Base-by-base conservation (phyloP, 2,329 filamentous ascomycete genomes). In the Davidsoniella eucalypti region DNA sequence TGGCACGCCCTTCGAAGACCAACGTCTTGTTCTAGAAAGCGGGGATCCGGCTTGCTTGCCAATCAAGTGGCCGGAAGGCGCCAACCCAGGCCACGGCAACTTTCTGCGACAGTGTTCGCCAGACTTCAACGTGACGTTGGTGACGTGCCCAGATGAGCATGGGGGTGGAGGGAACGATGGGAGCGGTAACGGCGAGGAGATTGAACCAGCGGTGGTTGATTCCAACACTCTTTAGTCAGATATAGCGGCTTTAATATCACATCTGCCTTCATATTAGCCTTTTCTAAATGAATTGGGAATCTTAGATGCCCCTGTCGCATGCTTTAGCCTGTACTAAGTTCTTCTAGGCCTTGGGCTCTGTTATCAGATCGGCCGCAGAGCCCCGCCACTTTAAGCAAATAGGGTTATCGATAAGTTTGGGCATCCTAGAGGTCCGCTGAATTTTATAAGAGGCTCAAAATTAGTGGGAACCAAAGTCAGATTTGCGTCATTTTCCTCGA, bases 1-100 rank as follows among this genome's bases (percentile, higher is more conserved):
- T 47, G 66, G 66, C n/a, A 60, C 67, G 47, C 57, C 61, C 4
- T 67, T 69, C 25, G 50, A 49, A 10, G 63, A 63, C 8, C 54
- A 56, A 44, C 63, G 61, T 56, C 21, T 68, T 8, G 57, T 57
- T 4, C 58, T 60, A 9, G 55, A 55, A 9, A 63, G 62, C 52
- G 55, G 56, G 36, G 55, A 63, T 37, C 36, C 50, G 4, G 55
- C 52, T 2, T 68, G 66, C 58, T 60, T 60, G 1, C 47, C 55
- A 3, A 68, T 68, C 37, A 56, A 60, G 7, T 69, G 65, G 65
- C 43, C 54, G 0, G 53, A 58, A 2, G 66, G 66, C 4, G 56
- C 58, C 5, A 61, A 61, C 7, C 64, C 64, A 1, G 62, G 58
- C 0, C 64, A 64, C 0, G 64, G 61, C 52, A 64, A 68, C 58